phyloP scores from a whole-genome alignment of 1,284 basidiomycete genomes.

The Tetrapyrgos nigripes region DNA sequence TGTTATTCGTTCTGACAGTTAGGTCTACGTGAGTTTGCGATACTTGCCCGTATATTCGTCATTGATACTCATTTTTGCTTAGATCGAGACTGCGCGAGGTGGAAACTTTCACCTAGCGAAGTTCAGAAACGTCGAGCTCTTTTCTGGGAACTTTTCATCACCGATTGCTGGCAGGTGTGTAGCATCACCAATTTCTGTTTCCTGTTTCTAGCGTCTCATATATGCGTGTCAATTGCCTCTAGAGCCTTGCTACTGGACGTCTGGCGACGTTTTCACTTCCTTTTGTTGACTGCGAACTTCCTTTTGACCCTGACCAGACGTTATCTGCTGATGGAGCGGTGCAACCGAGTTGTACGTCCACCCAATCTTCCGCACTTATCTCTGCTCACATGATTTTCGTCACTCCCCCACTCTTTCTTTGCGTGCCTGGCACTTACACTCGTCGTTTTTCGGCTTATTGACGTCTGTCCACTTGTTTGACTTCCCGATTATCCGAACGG shows the following conservation, averaged over 20 bases:
- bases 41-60: neutral
- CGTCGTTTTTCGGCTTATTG: neutral
- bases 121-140: constrained; percentile 72
- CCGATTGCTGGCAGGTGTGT: constrained; percentile 70
- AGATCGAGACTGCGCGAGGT: constrained; percentile 76
- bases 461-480: neutral
- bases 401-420: neutral
- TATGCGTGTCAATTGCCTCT: constrained; percentile 3
- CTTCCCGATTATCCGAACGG: neutral
- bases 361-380: constrained; percentile 10
- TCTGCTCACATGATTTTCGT: neutral
- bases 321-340: constrained; percentile 58
- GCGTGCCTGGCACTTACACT: neutral
- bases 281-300: constrained; percentile 71
- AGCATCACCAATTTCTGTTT: neutral
- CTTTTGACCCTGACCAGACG: constrained; percentile 58
- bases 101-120: constrained; percentile 62
- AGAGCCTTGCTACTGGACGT: constrained; percentile 70
- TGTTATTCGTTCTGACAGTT: constrained; percentile 45
- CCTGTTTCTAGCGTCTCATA: neutral
- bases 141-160: constrained; percentile 77
- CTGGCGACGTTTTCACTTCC: constrained; percentile 69
- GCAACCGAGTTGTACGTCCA: constrained; percentile 59
- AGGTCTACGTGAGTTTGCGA: constrained; percentile 59
- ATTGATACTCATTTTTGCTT: constrained; percentile 10